Conservation (phyloP, 2,329 filamentous ascomycete genomes). For the Alternaria hordeiaustralica region DNA sequence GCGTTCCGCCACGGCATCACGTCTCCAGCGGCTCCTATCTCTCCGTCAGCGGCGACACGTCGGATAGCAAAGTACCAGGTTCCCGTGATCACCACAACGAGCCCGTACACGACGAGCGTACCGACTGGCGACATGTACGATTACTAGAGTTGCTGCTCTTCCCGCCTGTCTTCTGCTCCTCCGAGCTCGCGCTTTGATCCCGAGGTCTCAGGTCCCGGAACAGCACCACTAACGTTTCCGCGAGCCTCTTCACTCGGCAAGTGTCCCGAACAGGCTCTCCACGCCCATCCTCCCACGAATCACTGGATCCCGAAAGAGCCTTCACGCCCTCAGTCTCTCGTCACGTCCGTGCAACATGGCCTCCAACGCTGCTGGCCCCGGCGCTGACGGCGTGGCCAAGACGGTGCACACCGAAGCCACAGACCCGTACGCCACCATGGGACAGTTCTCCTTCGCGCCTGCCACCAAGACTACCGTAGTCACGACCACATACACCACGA, state of each 20-base stretch:
- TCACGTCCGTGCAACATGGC: slow-evolving; percentile 34
- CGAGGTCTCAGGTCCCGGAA: slow-evolving; percentile 9
- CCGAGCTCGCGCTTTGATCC: slow-evolving; percentile 16
- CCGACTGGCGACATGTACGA: slow-evolving; percentile 18
- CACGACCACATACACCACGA: slow-evolving; percentile 91
- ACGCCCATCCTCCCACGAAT: background rate
- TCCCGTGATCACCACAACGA: slow-evolving; percentile 3
- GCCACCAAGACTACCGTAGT: slow-evolving; percentile 72
- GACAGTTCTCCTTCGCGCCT: slow-evolving; percentile 67
- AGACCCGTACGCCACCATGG: slow-evolving; percentile 55
- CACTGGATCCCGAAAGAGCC: background rate
- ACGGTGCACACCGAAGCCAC: slow-evolving; percentile 32
- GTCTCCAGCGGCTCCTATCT: slow-evolving; percentile 1
- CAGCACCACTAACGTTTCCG: slow-evolving; percentile 11
- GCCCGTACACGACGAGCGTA: slow-evolving; percentile 8
- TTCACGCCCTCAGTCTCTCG: background rate
- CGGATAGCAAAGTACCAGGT: background rate
- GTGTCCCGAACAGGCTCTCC: background rate
- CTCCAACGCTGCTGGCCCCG: slow-evolving; percentile 29
- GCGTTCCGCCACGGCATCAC: background rate
- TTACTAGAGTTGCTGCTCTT: slow-evolving; percentile 2
- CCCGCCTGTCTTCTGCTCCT: slow-evolving; percentile 11
- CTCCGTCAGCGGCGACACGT: slow-evolving; percentile 14
- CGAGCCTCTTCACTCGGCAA: slow-evolving; percentile 6
- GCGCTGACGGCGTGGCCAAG: slow-evolving; percentile 34